These are phyloP conservation scores for Teratosphaeria zuluensis DNA, from an alignment of 2,329 filamentous ascomycete species.

Conservation along the genomic window DNA sequence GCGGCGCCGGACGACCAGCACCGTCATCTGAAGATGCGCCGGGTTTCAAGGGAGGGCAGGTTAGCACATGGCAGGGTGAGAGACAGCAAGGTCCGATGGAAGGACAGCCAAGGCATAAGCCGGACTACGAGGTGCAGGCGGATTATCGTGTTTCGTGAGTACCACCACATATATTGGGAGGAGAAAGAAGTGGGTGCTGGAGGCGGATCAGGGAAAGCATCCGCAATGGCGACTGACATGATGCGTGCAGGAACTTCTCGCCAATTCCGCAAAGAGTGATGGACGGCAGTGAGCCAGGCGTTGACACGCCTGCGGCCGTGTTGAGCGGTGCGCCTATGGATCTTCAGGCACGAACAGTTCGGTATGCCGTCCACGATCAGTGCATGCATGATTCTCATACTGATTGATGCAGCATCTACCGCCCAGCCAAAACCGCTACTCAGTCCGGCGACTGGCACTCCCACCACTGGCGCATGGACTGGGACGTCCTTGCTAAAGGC, in stretches of 20 bases:
- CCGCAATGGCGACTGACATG: conserved; percentile 3
- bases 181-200: neutral
- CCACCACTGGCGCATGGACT: conserved; percentile 93
- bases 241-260: conserved; percentile 62
- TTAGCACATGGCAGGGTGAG: conserved; percentile 30
- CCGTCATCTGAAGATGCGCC: conserved; percentile 6
- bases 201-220: neutral
- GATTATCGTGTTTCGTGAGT: conserved; percentile 82
- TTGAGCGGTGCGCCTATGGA: conserved; percentile 89
- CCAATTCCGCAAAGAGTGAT: conserved; percentile 83
- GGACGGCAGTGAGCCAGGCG: conserved; percentile 76
- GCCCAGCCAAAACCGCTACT: conserved; percentile 84
- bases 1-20: neutral
- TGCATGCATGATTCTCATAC: neutral
- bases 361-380: conserved; percentile 46
- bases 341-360: conserved; percentile 84
- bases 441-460: conserved; percentile 84
- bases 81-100: conserved; percentile 41
- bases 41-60: conserved; percentile 2
- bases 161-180: conserved; percentile 1
- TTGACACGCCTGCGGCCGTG: conserved; percentile 68
- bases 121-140: conserved; percentile 69
- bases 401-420: conserved; percentile 62
- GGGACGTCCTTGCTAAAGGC: conserved; percentile 86
- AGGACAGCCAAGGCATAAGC: conserved; percentile 54